Evolutionary conservation across 345 rosid genomes (phyloP).

Genomic region (Zanthoxylum bungeanum): DNA sequence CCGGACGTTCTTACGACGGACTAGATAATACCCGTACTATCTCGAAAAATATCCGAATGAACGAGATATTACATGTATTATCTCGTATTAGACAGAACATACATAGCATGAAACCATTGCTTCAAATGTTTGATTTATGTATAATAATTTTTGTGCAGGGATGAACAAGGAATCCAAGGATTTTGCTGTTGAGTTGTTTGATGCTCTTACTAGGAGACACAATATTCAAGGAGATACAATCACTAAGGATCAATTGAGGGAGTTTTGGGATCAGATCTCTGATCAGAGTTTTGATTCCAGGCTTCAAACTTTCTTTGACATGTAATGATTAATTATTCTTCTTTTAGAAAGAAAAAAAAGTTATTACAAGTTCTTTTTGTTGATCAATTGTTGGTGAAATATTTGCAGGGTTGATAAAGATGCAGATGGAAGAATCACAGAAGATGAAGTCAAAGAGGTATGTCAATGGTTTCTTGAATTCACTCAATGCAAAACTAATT

Average conservation of each 20-base stretch:
- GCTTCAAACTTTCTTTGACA: conserved; percentile 75
- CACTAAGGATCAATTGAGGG: conserved; percentile 40
- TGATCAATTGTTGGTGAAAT: not conserved
- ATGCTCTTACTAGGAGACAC: conserved; percentile 60
- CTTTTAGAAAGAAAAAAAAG: not conserved
- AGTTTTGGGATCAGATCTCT: conserved; percentile 79
- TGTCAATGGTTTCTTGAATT: not conserved
- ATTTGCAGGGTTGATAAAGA: conserved; percentile 79
- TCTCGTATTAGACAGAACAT: no score
- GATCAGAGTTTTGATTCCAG: conserved; percentile 74
- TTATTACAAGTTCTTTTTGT: not conserved
- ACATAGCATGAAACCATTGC: not conserved
- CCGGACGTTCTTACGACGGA: no score
- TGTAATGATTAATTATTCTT: conserved; percentile 34
- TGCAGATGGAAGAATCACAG: conserved; percentile 79
- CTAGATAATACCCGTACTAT: no score
- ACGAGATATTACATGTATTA: no score
- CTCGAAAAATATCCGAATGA: no score
- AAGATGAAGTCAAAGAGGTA: conserved; percentile 74
- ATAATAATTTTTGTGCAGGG: conserved; percentile 28
- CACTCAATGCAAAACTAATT: not conserved
- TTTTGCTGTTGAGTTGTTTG: conserved; percentile 63
- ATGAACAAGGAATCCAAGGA: conserved; percentile 69
- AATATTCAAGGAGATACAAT: conserved; percentile 51
- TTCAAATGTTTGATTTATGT: not conserved